These are phyloP conservation scores for Polygonum maritimum DNA, from an alignment of 148 eudicot species.

Conservation along the genomic window DNA sequence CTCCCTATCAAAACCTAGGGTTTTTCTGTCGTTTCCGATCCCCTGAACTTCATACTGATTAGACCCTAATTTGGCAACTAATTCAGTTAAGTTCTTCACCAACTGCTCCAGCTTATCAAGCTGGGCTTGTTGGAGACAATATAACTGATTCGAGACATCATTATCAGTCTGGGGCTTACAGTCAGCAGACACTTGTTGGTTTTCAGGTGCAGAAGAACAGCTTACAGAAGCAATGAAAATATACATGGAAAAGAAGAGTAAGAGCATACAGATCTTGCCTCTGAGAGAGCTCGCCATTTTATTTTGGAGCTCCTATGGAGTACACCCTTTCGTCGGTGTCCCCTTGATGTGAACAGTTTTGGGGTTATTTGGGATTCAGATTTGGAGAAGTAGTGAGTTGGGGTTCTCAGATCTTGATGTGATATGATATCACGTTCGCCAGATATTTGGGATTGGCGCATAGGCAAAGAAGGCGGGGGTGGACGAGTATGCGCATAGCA, in stretches of 20 bases:
- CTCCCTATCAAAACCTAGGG: constrained; percentile 9
- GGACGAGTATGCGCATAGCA: no score
- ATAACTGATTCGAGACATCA: constrained; percentile 1
- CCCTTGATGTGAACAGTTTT: background rate
- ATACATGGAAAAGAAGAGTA: constrained; percentile 22
- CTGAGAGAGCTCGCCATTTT: constrained; percentile 22
- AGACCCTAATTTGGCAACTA: constrained; percentile 65
- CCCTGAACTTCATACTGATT: constrained; percentile 16
- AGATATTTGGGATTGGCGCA: background rate
- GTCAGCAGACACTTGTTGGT: constrained; percentile 10
- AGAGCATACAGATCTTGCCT: constrained; percentile 46
- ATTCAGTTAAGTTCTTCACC: constrained; percentile 45
- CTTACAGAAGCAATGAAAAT: constrained; percentile 19
- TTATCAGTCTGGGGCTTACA: background rate
- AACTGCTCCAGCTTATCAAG: constrained; percentile 68
- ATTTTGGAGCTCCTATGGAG: background rate
- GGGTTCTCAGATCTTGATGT: background rate
- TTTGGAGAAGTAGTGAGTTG: background rate
- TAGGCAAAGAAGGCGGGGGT: background rate
- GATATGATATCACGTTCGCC: background rate
- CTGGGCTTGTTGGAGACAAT: constrained; percentile 41
- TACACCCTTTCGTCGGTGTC: background rate
- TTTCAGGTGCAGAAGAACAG: constrained; percentile 13
- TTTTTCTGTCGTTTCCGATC: constrained; percentile 10
- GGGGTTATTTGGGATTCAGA: background rate